Evolutionary conservation across 345 rosid genomes (phyloP), one percentile per base, ranked within the genome.

Genomic region (Eutrema japonicum): DNA sequence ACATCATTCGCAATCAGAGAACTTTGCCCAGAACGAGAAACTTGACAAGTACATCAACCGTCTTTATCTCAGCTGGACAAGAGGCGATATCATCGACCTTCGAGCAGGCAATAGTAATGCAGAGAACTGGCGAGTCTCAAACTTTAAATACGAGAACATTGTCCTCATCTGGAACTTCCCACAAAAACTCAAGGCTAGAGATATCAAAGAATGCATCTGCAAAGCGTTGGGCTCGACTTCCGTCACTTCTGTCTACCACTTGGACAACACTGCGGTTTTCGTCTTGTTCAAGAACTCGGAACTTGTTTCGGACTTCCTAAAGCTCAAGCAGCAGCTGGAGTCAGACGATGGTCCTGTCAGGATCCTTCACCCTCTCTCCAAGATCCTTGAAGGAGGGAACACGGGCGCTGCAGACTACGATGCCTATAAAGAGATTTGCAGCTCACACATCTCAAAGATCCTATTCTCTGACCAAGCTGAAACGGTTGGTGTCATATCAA

Each of bases 131-230:
- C 80, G 69, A 22, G 57, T 51, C 53, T 47, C 81, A 2, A 77
- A 70, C 54, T 80, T 82, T 67, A 55, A 71, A 53, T 87, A 81
- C 67, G 87, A 87, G 77, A 86, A 85, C 59, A 67, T 85, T 49
- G 83, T 87, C 55, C 74, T 95, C 60, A 64, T 95, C 33, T 95
- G 97, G 99, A 85, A 89, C 77, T 87, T 87, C 78, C 89, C 89
- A 22, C 72, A 81, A 43, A 79, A 77, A 65, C 88, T 90, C 64
- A 90, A 83, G 82, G 83, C 84, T 18, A 64, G 75, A 47, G 89
- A 75, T 70, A 88, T 92, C 14, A 90, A 78, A 82, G 91, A 88
- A 61, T 86, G 91, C 84, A 80, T 95, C 64, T 78, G 78, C 64
- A 87, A 86, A 78, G 84, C 84, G 64, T 82, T 89, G 62, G 97